Evolutionary conservation across 2,329 filamentous ascomycete species (phyloP).

Genomic region (Ceratocystis papillata): DNA sequence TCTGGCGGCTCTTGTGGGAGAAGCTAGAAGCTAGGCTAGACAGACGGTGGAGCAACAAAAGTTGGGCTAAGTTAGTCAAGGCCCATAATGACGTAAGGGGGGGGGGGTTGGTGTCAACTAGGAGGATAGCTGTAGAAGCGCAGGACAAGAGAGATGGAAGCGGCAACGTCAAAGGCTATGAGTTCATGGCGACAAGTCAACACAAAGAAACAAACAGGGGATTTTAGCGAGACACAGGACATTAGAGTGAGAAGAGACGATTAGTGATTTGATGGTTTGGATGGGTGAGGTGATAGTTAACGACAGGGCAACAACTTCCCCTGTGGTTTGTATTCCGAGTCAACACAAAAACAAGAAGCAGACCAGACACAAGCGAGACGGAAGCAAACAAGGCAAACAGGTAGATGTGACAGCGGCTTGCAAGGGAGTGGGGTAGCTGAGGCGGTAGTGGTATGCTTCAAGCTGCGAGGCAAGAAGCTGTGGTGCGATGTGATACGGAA

Average conservation of each 20-base stretch:
- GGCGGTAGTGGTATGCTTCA: not conserved
- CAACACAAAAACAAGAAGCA: no score
- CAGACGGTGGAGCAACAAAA: constrained; percentile 37
- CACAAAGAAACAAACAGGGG: not conserved
- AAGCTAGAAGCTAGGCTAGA: constrained; percentile 30
- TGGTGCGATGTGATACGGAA: constrained; percentile 2
- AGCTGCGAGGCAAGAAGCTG: not conserved
- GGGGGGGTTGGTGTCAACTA: not conserved
- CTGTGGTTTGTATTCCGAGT: no score
- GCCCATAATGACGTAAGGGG: constrained; percentile 24
- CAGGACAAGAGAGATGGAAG: not conserved
- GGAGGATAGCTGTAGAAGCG: not conserved
- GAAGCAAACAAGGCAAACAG: no score
- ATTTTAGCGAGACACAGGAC: not conserved
- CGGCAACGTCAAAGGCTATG: not conserved
- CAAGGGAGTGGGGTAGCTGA: not conserved
- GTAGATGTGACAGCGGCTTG: not conserved
- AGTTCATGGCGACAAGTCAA: not conserved
- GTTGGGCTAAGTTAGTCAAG: constrained; percentile 25
- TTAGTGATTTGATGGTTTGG: no score
- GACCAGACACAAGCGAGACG: no score
- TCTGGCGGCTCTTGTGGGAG: constrained; percentile 33
- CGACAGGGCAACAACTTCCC: no score
- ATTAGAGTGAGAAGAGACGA: not conserved
- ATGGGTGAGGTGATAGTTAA: no score